Percentiles rank a stretch among this genome's conserved stretches.
Conservation (phyloP, 2,329 filamentous ascomycete genomes). For the Westerdykella aurantiaca region DNA sequence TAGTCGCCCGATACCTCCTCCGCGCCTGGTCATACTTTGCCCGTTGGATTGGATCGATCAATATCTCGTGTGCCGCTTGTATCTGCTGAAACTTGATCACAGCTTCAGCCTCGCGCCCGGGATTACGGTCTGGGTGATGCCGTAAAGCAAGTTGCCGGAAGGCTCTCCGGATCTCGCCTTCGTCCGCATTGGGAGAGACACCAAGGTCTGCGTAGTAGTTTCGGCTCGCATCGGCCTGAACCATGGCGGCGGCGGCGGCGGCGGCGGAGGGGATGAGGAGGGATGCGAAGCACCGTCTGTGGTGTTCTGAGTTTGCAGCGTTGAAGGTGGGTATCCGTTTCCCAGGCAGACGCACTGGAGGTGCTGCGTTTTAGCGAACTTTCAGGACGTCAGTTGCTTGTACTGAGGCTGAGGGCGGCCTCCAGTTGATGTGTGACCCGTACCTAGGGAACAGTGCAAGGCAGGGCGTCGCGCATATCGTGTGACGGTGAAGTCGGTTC, state of each 20-base stretch:
- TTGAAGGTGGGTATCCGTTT: slow-evolving; percentile 1
- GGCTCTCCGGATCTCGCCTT: slow-evolving; percentile 76
- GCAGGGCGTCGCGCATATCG: too few species aligned
- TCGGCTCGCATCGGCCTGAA: slow-evolving; percentile 60
- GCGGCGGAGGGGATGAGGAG: neutral
- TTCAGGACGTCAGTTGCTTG: too few species aligned
- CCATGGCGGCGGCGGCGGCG: slow-evolving; percentile 48
- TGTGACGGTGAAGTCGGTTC: too few species aligned
- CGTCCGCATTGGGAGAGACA: slow-evolving; percentile 59
- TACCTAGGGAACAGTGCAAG: too few species aligned
- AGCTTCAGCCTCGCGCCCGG: slow-evolving; percentile 71
- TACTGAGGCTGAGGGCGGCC: too few species aligned
- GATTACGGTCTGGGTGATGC: slow-evolving; percentile 86
- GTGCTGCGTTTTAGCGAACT: neutral
- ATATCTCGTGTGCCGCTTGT: slow-evolving; percentile 76
- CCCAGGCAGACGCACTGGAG: slow-evolving; percentile 2
- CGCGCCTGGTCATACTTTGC: slow-evolving; percentile 59
- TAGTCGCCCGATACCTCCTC: slow-evolving; percentile 37
- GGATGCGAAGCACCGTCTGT: neutral
- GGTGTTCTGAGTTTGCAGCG: too few species aligned
- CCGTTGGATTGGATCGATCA: slow-evolving; percentile 55
- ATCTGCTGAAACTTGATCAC: slow-evolving; percentile 81
- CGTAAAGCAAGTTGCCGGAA: slow-evolving; percentile 80
- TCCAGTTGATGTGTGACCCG: too few species aligned
- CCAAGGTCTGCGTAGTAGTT: slow-evolving; percentile 87